These are phyloP conservation scores for Cavenderia fasciculata DNA, from an alignment of 78 protist genomes.

Conservation along the genomic window DNA sequence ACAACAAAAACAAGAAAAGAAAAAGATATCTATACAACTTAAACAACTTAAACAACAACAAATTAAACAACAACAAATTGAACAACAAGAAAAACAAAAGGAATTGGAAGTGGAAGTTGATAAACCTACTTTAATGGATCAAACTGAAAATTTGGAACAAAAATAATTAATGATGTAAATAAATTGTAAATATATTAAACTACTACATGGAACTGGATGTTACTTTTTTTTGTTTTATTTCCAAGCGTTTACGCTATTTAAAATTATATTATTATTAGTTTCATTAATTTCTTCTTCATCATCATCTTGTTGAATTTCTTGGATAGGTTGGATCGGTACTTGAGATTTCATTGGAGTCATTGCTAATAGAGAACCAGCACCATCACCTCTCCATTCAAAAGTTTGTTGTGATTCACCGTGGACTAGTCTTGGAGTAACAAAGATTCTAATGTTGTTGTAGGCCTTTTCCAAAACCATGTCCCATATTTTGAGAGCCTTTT, in stretches of 20 bases:
- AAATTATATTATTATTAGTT: too few relatives aligned
- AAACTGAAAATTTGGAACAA: neutral
- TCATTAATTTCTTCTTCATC: neutral
- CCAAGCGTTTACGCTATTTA: too few relatives aligned
- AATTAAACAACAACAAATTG: neutral
- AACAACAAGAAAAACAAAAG: neutral
- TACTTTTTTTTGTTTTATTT: too few relatives aligned
- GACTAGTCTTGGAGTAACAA: conserved; percentile 15
- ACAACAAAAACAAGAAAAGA: neutral
- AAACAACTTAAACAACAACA: neutral
- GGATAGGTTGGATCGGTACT: too few relatives aligned
- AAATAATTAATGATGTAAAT: neutral
- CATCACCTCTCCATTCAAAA: conserved; percentile 27
- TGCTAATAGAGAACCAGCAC: too few relatives aligned
- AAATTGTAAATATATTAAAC: neutral
- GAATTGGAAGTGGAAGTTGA: neutral
- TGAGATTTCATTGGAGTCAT: too few relatives aligned
- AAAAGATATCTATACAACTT: too few relatives aligned
- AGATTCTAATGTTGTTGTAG: neutral
- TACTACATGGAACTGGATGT: too few relatives aligned
- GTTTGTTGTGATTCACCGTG: conserved; percentile 58
- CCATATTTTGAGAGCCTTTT: conserved; percentile 18
- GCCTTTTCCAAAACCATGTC: conserved; percentile 5
- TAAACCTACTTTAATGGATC: neutral
- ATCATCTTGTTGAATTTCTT: neutral